phyloP scores from a whole-genome alignment of 768 basidiomycete genomes.

The Russula lepida region DNA sequence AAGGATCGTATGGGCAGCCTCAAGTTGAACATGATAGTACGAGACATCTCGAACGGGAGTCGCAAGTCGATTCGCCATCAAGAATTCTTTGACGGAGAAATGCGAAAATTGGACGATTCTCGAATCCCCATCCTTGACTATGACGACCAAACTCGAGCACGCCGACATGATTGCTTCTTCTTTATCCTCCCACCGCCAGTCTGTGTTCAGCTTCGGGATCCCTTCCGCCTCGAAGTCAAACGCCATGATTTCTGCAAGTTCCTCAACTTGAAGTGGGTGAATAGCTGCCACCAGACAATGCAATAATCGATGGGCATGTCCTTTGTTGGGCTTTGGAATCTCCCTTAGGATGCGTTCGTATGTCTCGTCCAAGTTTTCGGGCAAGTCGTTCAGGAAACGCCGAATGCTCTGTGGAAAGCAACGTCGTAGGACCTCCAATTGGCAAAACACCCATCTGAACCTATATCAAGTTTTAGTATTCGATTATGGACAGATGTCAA shows the following conservation, averaged over 20 bases:
- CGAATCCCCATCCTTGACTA: neutral
- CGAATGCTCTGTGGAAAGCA: neutral
- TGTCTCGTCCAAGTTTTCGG: neutral
- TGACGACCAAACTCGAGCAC: neutral
- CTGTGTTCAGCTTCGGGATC: neutral
- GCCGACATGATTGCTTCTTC: neutral
- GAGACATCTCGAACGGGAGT: neutral
- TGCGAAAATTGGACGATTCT: neutral
- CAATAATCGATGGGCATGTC: neutral
- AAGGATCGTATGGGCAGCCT: neutral
- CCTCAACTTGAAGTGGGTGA: neutral
- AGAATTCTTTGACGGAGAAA: neutral
- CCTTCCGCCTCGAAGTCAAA: neutral
- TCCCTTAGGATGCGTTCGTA: neutral
- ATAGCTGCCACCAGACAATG: neutral
- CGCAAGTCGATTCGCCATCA: neutral
- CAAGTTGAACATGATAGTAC: neutral
- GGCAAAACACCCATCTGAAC: constrained; percentile 4
- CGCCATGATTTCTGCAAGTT: neutral
- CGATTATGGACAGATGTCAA: neutral
- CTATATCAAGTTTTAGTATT: neutral
- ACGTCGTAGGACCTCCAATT: neutral
- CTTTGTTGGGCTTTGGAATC: neutral
- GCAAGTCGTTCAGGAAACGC: neutral
- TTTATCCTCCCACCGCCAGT: neutral